Conservation (phyloP, 306 rosid genomes). For the Dicorynia guianensis region DNA sequence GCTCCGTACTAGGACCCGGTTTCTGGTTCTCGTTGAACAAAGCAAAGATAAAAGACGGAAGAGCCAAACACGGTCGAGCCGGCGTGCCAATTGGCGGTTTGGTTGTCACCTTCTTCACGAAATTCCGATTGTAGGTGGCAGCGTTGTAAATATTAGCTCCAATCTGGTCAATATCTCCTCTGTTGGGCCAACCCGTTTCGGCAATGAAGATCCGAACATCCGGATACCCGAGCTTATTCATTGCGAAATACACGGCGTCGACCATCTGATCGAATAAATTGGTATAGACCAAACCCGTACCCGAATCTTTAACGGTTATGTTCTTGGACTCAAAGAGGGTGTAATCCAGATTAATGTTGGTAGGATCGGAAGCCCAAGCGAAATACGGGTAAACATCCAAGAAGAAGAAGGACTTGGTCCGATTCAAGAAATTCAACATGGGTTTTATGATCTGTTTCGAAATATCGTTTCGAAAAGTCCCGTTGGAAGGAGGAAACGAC, state of each 20-base stretch:
- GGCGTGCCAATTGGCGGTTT: constrained; percentile 76
- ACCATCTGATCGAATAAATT: constrained; percentile 91
- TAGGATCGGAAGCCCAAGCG: constrained; percentile 65
- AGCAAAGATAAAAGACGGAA: constrained; percentile 72
- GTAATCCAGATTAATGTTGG: constrained; percentile 58
- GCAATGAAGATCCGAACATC: constrained; percentile 67
- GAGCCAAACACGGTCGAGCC: constrained; percentile 69
- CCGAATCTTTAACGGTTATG: constrained; percentile 60
- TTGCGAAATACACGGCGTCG: constrained; percentile 77
- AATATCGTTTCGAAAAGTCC: constrained; percentile 69
- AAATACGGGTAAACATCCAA: constrained; percentile 80
- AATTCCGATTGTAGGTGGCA: constrained; percentile 76
- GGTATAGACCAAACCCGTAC: constrained; percentile 64
- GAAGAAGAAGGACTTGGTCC: constrained; percentile 82
- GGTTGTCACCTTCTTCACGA: constrained; percentile 58
- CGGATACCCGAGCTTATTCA: constrained; percentile 74
- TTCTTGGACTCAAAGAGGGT: constrained; percentile 60
- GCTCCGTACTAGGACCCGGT: constrained; percentile 78
- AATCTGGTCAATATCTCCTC: constrained; percentile 73
- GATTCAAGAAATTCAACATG: constrained; percentile 62
- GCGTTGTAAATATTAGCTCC: constrained; percentile 81
- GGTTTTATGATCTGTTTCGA: constrained; percentile 60
- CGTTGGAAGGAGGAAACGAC: constrained; percentile 84
- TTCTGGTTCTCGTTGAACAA: constrained; percentile 81
- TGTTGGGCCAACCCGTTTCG: constrained; percentile 97